Conservation (phyloP, 2,329 filamentous ascomycete species). For the Aspergillus piperis region DNA sequence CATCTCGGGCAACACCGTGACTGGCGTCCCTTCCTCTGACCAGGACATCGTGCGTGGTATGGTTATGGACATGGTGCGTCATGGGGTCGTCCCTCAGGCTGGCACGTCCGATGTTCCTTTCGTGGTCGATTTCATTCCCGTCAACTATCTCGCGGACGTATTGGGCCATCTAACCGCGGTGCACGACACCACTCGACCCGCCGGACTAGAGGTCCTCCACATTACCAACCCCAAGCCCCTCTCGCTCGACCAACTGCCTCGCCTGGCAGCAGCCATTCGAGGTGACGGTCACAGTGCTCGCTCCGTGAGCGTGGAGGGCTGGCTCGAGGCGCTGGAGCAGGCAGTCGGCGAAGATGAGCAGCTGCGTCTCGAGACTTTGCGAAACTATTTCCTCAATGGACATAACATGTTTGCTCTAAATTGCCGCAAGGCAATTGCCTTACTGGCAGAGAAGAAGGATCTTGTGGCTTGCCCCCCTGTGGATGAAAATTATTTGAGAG, state of each 20-base stretch:
- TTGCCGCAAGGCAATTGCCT: not conserved
- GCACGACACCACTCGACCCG: not conserved
- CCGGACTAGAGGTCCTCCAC: not conserved
- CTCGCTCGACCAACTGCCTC: not conserved
- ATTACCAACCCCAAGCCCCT: not conserved
- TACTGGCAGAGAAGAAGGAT: not conserved
- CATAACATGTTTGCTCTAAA: conserved; percentile 5
- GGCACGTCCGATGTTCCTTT: not conserved
- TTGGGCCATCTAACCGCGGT: not conserved
- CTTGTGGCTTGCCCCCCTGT: not conserved
- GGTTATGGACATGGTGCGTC: not conserved
- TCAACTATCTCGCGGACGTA: not conserved
- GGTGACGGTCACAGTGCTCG: not conserved
- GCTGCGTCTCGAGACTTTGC: not conserved
- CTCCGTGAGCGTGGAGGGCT: not conserved
- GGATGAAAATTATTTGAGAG: not conserved
- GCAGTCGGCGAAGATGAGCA: not conserved
- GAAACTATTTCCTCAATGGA: not conserved
- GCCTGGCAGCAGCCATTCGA: not conserved
- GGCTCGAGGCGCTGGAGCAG: not conserved
- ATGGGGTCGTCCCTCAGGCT: not conserved
- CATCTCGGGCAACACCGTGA: not conserved
- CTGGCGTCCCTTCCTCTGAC: not conserved
- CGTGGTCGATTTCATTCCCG: conserved; percentile 4
- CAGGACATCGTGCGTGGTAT: conserved; percentile 2